phyloP scores from a whole-genome alignment of 23 red algal genomes.

The Gracilariopsis chorda region DNA sequence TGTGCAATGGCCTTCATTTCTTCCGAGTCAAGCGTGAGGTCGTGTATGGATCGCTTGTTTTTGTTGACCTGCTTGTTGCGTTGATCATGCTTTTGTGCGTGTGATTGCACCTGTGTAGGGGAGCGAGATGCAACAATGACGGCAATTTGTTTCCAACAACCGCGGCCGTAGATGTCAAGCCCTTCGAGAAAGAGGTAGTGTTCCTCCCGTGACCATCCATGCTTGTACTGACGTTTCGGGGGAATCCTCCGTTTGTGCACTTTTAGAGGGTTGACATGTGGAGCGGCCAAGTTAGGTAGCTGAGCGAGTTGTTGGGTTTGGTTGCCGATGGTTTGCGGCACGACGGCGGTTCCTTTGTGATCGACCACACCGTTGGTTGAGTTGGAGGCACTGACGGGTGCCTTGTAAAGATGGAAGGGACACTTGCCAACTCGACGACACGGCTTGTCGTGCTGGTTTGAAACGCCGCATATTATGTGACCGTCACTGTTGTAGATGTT shows the following conservation, averaged over 20 bases:
- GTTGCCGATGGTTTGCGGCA: background rate
- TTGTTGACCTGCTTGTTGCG: slow-evolving; percentile 62
- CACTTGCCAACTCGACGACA: slow-evolving; percentile 68
- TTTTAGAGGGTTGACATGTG: too few species aligned
- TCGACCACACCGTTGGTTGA: slow-evolving; percentile 26
- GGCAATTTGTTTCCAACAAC: slow-evolving; percentile 73
- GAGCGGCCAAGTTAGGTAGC: background rate
- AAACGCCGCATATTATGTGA: slow-evolving; percentile 51
- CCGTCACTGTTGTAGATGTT: slow-evolving; percentile 53
- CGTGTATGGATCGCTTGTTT: slow-evolving; percentile 71
- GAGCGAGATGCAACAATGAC: slow-evolving; percentile 45
- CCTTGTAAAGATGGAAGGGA: slow-evolving; percentile 28
- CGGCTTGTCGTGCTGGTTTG: slow-evolving; percentile 66
- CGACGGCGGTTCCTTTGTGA: background rate
- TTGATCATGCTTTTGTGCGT: slow-evolving; percentile 71
- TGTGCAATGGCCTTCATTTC: too few species aligned
- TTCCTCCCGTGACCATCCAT: slow-evolving; percentile 73
- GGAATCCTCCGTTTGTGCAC: background rate
- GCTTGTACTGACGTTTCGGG: slow-evolving; percentile 54
- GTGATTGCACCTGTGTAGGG: slow-evolving; percentile 70
- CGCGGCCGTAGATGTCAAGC: slow-evolving; percentile 37
- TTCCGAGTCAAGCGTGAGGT: too few species aligned
- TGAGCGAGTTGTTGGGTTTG: background rate
- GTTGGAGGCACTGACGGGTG: background rate
- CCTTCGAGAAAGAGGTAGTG: slow-evolving; percentile 79